Conservation (phyloP, 495 filamentous ascomycete species). For the Penicillium crystallinum region DNA sequence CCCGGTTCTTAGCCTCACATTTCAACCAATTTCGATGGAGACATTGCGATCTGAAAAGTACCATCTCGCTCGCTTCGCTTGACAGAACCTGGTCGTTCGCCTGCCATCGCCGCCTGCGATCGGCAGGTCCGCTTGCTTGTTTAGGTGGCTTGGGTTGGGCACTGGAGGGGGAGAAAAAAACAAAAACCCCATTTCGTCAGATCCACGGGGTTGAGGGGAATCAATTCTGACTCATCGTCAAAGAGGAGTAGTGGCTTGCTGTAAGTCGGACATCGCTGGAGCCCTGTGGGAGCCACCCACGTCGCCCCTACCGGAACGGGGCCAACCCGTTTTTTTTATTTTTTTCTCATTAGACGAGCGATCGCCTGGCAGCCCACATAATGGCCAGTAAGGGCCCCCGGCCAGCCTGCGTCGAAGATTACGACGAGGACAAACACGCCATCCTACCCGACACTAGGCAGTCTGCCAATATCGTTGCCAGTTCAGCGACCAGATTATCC, state of each 20-base stretch:
- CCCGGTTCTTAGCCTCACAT: constrained; percentile 19
- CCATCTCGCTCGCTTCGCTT: constrained; percentile 20
- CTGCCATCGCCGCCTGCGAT: constrained; percentile 29
- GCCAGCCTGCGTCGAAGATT: constrained; percentile 53
- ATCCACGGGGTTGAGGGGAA: constrained; percentile 2
- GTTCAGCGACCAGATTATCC: constrained; percentile 45
- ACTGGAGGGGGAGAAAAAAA: constrained; percentile 2
- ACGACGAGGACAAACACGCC: constrained; percentile 47
- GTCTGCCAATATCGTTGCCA: constrained; percentile 42
- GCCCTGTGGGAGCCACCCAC: constrained; percentile 11
- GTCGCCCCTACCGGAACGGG: constrained; percentile 13
- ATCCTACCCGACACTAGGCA: constrained; percentile 45
- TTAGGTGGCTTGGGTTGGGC: constrained; percentile 14
- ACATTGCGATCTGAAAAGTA: constrained; percentile 22
- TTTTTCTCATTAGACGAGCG: constrained; percentile 11
- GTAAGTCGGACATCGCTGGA: constrained; percentile 10
- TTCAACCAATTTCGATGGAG: constrained; percentile 27
- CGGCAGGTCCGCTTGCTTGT: constrained; percentile 24
- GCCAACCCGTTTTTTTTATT: constrained; percentile 13
- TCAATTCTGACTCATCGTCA: constrained; percentile 10
- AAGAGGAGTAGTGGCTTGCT: constrained; percentile 12
- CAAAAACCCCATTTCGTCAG: neutral
- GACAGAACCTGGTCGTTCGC: constrained; percentile 14
- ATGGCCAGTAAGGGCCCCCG: constrained; percentile 37
- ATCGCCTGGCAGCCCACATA: constrained; percentile 24